Evolutionary conservation across 2,329 filamentous ascomycete species (phyloP).

Genomic region (Sphaerulina vaccinii): DNA sequence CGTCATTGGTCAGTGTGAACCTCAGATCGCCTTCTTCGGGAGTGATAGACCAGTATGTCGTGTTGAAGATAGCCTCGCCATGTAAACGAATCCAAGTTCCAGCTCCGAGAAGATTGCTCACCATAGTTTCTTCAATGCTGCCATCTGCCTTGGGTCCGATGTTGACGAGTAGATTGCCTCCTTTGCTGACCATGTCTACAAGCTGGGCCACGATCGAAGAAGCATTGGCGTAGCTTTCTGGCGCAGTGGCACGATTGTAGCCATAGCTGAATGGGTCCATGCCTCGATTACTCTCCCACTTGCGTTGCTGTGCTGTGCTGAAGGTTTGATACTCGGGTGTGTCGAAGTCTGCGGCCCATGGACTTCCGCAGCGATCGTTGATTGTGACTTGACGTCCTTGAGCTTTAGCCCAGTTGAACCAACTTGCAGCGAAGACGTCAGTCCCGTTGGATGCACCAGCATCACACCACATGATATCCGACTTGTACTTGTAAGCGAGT

Average conservation of each 20-base stretch:
- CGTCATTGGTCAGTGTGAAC: conserved; percentile 54
- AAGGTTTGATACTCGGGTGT: conserved; percentile 23
- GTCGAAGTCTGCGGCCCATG: conserved; percentile 2
- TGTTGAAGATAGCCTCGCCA: conserved; percentile 57
- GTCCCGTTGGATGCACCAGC: conserved; percentile 36
- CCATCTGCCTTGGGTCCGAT: conserved; percentile 27
- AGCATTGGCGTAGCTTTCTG: conserved; percentile 21
- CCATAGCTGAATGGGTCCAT: conserved; percentile 27
- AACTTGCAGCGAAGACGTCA: conserved; percentile 35
- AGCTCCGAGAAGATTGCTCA: conserved; percentile 52
- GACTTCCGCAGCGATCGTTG: conserved; percentile 6
- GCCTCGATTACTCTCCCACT: conserved; percentile 27
- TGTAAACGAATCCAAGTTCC: conserved; percentile 56
- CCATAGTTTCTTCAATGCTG: conserved; percentile 22
- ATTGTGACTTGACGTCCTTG: conserved; percentile 15
- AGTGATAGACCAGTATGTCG: conserved; percentile 54
- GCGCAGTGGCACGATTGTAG: conserved; percentile 21
- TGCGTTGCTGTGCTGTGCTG: conserved; percentile 10
- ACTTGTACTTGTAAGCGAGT: conserved; percentile 45
- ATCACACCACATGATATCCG: conserved; percentile 55
- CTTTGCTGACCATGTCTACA: conserved; percentile 31
- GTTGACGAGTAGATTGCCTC: conserved; percentile 31
- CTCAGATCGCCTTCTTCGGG: conserved; percentile 48
- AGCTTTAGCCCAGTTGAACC: conserved; percentile 44
- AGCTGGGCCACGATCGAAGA: conserved; percentile 21